Evolutionary conservation across 805 yeast species (phyloP).

Genomic region (Pichia eremophila): DNA sequence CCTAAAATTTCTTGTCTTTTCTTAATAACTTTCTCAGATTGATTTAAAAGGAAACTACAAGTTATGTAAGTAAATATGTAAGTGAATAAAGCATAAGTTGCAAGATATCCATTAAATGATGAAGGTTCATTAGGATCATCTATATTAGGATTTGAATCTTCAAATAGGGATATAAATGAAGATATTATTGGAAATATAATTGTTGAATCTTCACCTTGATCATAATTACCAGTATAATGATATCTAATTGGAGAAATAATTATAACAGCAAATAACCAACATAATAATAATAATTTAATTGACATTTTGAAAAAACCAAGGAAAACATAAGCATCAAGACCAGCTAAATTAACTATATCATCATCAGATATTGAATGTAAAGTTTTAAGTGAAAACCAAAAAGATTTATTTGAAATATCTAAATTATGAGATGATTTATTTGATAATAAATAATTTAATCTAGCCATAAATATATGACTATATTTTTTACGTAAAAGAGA

Average conservation of each 20-base stretch:
- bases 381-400: slow-evolving; percentile 12
- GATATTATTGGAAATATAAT: no score
- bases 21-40: slow-evolving; percentile 63
- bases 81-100: slow-evolving; percentile 85
- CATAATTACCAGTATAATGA: slow-evolving; percentile 73
- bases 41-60: slow-evolving; percentile 49
- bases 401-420: slow-evolving; percentile 3
- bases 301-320: slow-evolving; percentile 86
- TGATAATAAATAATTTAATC: slow-evolving; percentile 38
- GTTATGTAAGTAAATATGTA: slow-evolving; percentile 72
- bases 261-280: slow-evolving; percentile 60
- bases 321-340: slow-evolving; percentile 89
- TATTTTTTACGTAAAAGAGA: slow-evolving; percentile 62
- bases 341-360: slow-evolving; percentile 81
- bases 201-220: slow-evolving; percentile 29
- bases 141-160: no score
- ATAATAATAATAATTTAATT: slow-evolving; percentile 53
- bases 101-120: slow-evolving; percentile 40
- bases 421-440: background rate
- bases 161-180: background rate
- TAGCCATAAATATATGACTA: slow-evolving; percentile 80
- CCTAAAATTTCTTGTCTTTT: slow-evolving; percentile 80
- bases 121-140: no score
- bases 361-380: slow-evolving; percentile 58
- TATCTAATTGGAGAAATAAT: slow-evolving; percentile 80